Evolutionary conservation across 1,139 yeast species (phyloP).

Genomic region (Pichia inconspicua): DNA sequence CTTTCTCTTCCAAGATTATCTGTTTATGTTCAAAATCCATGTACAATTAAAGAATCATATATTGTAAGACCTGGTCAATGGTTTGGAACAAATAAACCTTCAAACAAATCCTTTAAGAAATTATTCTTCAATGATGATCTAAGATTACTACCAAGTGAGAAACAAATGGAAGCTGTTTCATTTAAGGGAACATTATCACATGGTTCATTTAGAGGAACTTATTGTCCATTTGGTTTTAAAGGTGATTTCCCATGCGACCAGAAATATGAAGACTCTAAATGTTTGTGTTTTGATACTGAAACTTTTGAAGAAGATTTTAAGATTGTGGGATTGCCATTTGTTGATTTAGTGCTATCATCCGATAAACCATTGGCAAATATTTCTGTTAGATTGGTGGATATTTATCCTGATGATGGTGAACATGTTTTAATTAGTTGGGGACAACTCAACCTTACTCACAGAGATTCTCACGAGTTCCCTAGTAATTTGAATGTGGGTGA

Average conservation of each 20-base stretch:
- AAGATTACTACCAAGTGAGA: slow-evolving; percentile 5
- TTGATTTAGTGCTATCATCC: slow-evolving; percentile 28
- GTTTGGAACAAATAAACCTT: slow-evolving; percentile 25
- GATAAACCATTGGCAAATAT: slow-evolving; percentile 32
- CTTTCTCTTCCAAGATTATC: slow-evolving; percentile 29
- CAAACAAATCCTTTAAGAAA: slow-evolving; percentile 7
- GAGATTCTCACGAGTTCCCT: slow-evolving; percentile 35
- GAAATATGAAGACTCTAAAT: slow-evolving; percentile 33
- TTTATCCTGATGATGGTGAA: slow-evolving; percentile 30
- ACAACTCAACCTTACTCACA: slow-evolving; percentile 34
- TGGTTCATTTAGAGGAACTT: slow-evolving; percentile 36
- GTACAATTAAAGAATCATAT: slow-evolving; percentile 29
- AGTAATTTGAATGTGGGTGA: slow-evolving; percentile 26
- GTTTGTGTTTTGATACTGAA: slow-evolving; percentile 30
- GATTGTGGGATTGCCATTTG: slow-evolving; percentile 32
- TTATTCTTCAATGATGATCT: slow-evolving; percentile 12
- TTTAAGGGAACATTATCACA: slow-evolving; percentile 32
- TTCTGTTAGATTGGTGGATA: slow-evolving; percentile 32
- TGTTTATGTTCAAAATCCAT: slow-evolving; percentile 36
- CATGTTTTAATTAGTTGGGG: slow-evolving; percentile 36
- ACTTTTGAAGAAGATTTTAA: slow-evolving; percentile 21
- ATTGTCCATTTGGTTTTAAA: slow-evolving; percentile 37
- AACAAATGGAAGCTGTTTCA: slow-evolving; percentile 5
- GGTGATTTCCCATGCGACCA: slow-evolving; percentile 41
- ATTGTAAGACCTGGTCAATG: slow-evolving; percentile 32